Percentiles rank a stretch among this genome's conserved stretches.
These are phyloP conservation scores for Capsicum pubescens DNA, from an alignment of 257 asterid genomes.

Conservation along the genomic window DNA sequence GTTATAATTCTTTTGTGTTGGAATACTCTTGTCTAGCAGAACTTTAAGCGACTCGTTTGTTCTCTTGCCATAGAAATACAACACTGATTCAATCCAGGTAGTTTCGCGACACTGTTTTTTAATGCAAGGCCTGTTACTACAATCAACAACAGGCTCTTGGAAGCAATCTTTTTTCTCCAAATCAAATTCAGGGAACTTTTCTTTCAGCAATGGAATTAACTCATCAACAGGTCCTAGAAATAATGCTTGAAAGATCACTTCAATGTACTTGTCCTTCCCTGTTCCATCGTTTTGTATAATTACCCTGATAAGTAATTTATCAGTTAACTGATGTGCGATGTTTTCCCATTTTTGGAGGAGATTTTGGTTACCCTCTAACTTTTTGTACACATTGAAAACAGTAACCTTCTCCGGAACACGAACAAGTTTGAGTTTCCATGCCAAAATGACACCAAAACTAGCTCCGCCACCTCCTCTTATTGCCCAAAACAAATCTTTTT, in stretches of 20 bases:
- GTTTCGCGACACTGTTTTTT: neutral
- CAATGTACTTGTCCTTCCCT: neutral
- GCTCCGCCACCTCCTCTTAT: conserved; percentile 30
- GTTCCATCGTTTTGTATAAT: conserved; percentile 24
- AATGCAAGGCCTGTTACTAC: neutral
- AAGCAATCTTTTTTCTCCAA: conserved; percentile 18
- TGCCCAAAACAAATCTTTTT: conserved; percentile 17
- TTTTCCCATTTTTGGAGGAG: conserved; percentile 5
- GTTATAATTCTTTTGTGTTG: neutral
- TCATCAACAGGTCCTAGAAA: conserved; percentile 27
- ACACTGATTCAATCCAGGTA: conserved; percentile 20
- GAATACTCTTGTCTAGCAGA: neutral
- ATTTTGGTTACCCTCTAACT: neutral
- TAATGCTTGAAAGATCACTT: neutral
- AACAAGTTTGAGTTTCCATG: conserved; percentile 23
- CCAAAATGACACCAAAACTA: conserved; percentile 20
- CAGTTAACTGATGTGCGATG: neutral
- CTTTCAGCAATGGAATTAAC: conserved; percentile 20
- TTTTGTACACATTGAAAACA: neutral
- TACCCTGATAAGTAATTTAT: neutral
- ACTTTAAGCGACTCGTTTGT: conserved; percentile 2
- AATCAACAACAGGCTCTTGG: conserved; percentile 13
- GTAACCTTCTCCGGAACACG: conserved; percentile 21
- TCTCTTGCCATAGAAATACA: conserved; percentile 18
- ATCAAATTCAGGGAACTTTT: conserved; percentile 22